Conservation (phyloP, 2,329 filamentous ascomycete species). For the Davidsoniella eucalypti region DNA sequence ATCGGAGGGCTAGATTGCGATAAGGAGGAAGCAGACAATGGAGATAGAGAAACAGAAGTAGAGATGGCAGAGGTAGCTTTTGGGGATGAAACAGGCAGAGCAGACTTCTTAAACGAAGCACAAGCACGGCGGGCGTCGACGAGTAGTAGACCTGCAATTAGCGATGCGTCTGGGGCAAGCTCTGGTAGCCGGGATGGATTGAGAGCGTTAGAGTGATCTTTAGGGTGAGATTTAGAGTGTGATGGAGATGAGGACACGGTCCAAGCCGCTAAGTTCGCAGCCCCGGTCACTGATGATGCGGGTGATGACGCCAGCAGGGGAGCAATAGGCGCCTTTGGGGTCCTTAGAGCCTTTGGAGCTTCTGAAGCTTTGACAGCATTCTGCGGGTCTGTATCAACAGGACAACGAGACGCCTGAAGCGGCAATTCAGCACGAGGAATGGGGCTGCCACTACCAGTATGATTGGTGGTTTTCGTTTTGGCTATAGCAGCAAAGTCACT, state of each 20-base stretch:
- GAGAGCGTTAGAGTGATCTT: not conserved
- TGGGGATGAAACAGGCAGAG: not conserved
- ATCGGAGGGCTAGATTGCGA: slow-evolving; percentile 13
- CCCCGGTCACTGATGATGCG: not conserved
- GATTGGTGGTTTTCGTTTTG: no score
- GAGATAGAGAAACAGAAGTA: slow-evolving; percentile 7
- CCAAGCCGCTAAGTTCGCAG: not conserved
- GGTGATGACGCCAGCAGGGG: slow-evolving; percentile 6
- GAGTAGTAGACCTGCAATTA: not conserved
- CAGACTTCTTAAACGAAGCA: not conserved
- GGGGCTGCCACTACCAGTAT: no score
- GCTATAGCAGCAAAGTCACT: no score
- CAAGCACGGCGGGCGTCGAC: not conserved
- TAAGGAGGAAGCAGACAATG: not conserved
- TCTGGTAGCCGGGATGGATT: no score
- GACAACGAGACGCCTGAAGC: no score
- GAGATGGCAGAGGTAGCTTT: not conserved
- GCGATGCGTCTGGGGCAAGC: slow-evolving; percentile 3
- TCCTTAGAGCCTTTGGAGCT: not conserved
- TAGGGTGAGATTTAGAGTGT: not conserved
- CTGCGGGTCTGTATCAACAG: no score
- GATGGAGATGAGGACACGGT: slow-evolving; percentile 1
- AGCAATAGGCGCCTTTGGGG: not conserved
- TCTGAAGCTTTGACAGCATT: not conserved
- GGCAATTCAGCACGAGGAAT: no score